Evolutionary conservation across 345 rosid genomes (phyloP).

Genomic region (Murraya paniculata): DNA sequence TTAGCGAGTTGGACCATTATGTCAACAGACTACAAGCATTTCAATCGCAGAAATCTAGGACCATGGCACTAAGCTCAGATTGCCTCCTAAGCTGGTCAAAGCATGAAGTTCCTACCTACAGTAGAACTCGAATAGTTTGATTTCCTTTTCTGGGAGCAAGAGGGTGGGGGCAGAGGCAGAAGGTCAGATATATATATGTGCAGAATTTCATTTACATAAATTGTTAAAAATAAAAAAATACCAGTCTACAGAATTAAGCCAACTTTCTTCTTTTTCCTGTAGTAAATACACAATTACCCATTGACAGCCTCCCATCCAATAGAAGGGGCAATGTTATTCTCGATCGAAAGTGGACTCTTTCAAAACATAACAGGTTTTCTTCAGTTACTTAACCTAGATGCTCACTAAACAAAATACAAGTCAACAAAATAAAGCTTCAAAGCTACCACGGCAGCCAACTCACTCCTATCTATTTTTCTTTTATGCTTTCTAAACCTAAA

Average conservation of each 20-base stretch:
- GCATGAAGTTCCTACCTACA: neutral
- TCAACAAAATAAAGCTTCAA: conserved; percentile 1
- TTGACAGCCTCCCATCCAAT: neutral
- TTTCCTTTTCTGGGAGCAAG: neutral
- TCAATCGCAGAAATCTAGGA: conserved; percentile 10
- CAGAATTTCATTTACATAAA: conserved; percentile 1
- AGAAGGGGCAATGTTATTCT: neutral
- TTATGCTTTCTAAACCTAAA: neutral
- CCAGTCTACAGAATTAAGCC: neutral
- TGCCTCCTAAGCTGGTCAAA: neutral
- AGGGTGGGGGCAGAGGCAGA: neutral
- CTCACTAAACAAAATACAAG: neutral
- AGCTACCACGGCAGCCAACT: neutral
- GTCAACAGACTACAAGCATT: neutral
- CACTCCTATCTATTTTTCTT: neutral
- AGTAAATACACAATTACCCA: neutral
- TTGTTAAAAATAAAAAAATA: neutral
- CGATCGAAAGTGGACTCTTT: neutral
- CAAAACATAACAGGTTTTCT: neutral
- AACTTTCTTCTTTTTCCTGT: neutral
- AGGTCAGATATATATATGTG: neutral
- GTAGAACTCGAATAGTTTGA: neutral
- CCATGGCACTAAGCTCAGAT: conserved; percentile 11
- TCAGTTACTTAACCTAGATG: neutral
- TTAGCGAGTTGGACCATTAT: neutral